Evolutionary conservation across 371 early-diverging fungal species (phyloP), one percentile per base, ranked within the genome.

Genomic region (Syncephalastrum contaminatum): DNA sequence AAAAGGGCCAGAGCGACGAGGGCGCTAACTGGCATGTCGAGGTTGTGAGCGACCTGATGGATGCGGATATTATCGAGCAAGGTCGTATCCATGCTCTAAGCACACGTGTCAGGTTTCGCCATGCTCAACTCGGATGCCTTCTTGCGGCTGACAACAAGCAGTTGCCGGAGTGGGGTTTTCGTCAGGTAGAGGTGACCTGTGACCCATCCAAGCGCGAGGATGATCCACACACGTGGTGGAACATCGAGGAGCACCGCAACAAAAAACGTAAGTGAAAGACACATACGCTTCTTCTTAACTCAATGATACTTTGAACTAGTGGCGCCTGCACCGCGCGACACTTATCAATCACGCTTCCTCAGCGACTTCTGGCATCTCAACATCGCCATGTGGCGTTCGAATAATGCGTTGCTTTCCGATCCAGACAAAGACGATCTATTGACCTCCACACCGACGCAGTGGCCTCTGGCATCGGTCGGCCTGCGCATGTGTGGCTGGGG

Each of bases 131-230:
- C 30, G 89, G 89, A n/a, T 98, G 98, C 66, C 86, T 93, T 36
- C 75, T 99, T 51, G 71, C 82, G 4, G 86, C 92, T 10, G 82
- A 88, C 43, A 86, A 87, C 36, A 85, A 83, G 18, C 85, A 84
- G 22, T 83, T 98, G 41, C 99, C 99, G 3, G 86, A 92, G 58
- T 99, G 99, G 99, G 99, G 99, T 13, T 97, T 95, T 82, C 88
- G 89, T 57, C 99, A 99, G 73, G 81, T 88, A 3, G 99, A 99
- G 68, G 94, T 99, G 1, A 75, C 80, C 4, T 99, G 99, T 72
- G 89, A 91, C 56, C 78, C 88, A 54, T 77, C 81, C 25, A 81
- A 87, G 49, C 67, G 81, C 13, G 77, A 86, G 14, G 66, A 73
- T 15, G 70, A 74, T 49, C 73, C 86, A 43, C 70, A 80, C 49